Evolutionary conservation across 2,329 filamentous ascomycete species (phyloP).

Genomic region (Talaromyces sp.): DNA sequence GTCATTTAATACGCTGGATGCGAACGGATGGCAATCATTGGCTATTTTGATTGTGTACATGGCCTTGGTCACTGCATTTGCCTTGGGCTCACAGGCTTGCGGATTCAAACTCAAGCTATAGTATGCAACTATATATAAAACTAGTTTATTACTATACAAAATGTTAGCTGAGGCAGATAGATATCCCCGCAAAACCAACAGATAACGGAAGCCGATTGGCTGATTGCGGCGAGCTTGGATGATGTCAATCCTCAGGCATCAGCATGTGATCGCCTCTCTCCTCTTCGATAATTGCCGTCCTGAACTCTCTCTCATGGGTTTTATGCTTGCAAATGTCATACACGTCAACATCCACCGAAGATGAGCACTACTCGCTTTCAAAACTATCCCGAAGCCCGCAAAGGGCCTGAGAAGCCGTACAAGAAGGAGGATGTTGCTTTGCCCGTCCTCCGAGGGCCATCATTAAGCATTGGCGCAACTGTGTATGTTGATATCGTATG

Average conservation of each 20-base stretch:
- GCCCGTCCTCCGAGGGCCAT: conserved; percentile 62
- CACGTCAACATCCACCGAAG: background rate
- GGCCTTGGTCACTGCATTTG: conserved; percentile 59
- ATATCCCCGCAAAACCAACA: background rate
- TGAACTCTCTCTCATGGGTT: no score
- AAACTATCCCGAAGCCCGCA: conserved; percentile 34
- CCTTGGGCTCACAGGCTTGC: conserved; percentile 41
- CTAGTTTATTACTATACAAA: no score
- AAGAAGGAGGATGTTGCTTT: conserved; percentile 55
- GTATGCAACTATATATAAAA: no score
- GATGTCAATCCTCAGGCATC: background rate
- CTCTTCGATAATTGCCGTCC: background rate
- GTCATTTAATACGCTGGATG: conserved; percentile 74
- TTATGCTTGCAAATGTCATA: no score
- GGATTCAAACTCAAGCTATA: conserved; percentile 30
- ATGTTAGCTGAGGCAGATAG: no score
- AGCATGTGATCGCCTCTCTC: conserved; percentile 4
- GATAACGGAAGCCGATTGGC: background rate
- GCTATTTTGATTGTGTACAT: conserved; percentile 70
- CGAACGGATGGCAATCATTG: conserved; percentile 61
- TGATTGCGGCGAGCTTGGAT: background rate
- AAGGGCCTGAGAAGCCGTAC: conserved; percentile 42
- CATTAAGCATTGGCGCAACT: conserved; percentile 57
- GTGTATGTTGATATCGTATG: conserved; percentile 46
- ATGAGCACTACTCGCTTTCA: conserved; percentile 23